Evolutionary conservation across 2,329 filamentous ascomycete genomes (phyloP).

Genomic region (Diplodia scrobiculata): DNA sequence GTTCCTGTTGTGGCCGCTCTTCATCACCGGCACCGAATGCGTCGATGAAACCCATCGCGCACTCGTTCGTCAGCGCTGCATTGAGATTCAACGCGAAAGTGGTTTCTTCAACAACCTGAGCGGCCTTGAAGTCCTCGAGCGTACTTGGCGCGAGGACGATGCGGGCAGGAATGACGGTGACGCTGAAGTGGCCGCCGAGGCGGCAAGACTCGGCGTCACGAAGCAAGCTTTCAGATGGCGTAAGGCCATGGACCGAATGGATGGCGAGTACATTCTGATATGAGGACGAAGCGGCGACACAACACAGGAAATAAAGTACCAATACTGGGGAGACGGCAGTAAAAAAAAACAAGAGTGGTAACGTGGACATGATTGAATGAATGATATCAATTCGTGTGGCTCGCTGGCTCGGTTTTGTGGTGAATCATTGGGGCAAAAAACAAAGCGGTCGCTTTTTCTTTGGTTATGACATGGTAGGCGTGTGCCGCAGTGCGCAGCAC

Average conservation of each 20-base stretch:
- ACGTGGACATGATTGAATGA: conserved; percentile 24
- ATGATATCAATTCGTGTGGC: background rate
- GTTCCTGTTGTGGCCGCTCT: conserved; percentile 90
- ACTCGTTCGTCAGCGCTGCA: conserved; percentile 76
- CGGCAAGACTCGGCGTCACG: conserved; percentile 34
- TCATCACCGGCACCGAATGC: conserved; percentile 86
- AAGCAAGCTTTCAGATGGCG: conserved; percentile 54
- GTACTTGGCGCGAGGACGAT: conserved; percentile 69
- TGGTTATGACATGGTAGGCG: background rate
- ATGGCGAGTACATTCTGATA: conserved; percentile 57
- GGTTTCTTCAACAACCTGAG: conserved; percentile 93
- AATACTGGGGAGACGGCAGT: background rate
- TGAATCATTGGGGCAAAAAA: background rate
- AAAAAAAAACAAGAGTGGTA: background rate
- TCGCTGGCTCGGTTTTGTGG: conserved; percentile 3
- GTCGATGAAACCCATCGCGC: conserved; percentile 77
- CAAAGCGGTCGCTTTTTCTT: conserved; percentile 3
- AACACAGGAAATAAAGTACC: background rate
- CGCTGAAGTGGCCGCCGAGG: conserved; percentile 31
- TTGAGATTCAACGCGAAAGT: conserved; percentile 82
- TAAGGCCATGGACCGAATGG: conserved; percentile 54
- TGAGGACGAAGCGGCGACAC: conserved; percentile 31
- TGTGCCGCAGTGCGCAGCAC: conserved; percentile 1
- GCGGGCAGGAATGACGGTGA: conserved; percentile 35
- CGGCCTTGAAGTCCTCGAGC: conserved; percentile 81